Conservation (phyloP, 1,284 basidiomycete species). For the Ustanciosporium gigantosporum region DNA sequence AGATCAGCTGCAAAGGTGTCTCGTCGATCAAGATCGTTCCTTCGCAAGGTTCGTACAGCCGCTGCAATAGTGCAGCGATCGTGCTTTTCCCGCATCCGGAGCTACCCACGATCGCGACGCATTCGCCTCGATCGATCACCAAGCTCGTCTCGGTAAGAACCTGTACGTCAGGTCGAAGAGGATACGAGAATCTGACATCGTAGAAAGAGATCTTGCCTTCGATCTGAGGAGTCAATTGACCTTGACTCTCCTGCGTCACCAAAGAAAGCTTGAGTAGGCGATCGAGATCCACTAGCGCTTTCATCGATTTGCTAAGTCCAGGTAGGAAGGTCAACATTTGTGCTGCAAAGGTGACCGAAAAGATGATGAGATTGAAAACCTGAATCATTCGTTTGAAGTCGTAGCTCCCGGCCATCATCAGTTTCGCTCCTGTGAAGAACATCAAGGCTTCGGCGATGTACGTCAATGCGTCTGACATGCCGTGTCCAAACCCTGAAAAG, state of each 20-base stretch:
- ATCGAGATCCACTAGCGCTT: constrained; percentile 76
- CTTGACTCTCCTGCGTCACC: constrained; percentile 3
- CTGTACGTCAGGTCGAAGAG: constrained; percentile 4
- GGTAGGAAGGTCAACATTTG: constrained; percentile 77
- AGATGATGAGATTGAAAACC: constrained; percentile 87
- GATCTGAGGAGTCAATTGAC: constrained; percentile 1
- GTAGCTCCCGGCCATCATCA: constrained; percentile 80
- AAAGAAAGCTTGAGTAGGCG: constrained; percentile 65
- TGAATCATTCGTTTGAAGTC: constrained; percentile 84
- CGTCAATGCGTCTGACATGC: constrained; percentile 77
- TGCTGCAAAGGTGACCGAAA: constrained; percentile 86
- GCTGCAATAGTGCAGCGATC: constrained; percentile 47
- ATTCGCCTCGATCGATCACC: constrained; percentile 38
- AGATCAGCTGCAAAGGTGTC: constrained; percentile 6
- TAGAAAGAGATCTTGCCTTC: constrained; percentile 35
- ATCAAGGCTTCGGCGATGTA: constrained; percentile 77
- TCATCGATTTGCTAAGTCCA: constrained; percentile 39
- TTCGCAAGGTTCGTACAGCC: constrained; percentile 49
- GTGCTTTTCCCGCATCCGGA: constrained; percentile 58
- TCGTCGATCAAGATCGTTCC: constrained; percentile 45
- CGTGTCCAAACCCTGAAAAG: constrained; percentile 80
- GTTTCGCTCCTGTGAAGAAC: constrained; percentile 83
- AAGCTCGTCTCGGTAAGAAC: constrained; percentile 40
- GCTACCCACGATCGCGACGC: constrained; percentile 55
- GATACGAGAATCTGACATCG: constrained; percentile 50